Conservation (phyloP, 2,329 filamentous ascomycete genomes). For the Neurospora sp. region DNA sequence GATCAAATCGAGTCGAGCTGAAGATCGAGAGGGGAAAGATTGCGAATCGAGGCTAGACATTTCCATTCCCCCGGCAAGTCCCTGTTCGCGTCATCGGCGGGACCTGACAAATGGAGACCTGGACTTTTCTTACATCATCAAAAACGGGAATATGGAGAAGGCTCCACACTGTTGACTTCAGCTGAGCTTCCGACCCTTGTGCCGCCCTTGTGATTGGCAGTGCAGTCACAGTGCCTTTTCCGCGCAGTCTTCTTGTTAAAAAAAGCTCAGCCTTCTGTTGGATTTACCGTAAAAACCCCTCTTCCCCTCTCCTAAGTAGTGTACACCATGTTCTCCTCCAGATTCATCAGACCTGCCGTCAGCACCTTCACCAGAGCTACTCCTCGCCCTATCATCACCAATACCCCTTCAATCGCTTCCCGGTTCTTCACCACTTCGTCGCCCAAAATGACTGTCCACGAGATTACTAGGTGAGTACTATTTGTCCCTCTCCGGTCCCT, state of each 20-base stretch:
- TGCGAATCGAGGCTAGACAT: not conserved
- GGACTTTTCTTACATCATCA: constrained; percentile 11
- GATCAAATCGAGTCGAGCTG: not conserved
- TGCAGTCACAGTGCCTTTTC: not conserved
- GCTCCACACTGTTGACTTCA: constrained; percentile 3
- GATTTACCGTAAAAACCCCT: not conserved
- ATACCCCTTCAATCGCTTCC: constrained; percentile 3
- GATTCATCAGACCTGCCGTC: constrained; percentile 4
- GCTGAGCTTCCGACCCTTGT: not conserved
- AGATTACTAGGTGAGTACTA: constrained; percentile 26
- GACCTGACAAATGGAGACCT: constrained; percentile 8
- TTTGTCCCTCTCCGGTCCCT: not conserved
- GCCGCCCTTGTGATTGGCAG: not conserved
- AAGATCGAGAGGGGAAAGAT: not conserved
- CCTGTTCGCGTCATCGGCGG: constrained; percentile 3
- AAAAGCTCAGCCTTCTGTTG: not conserved
- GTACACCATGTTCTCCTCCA: constrained; percentile 3
- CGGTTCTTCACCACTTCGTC: constrained; percentile 26
- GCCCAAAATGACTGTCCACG: constrained; percentile 35
- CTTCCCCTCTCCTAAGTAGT: not conserved
- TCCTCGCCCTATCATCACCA: constrained; percentile 11
- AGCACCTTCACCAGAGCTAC: not conserved
- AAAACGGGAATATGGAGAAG: not conserved
- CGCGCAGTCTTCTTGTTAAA: not conserved
- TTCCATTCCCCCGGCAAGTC: not conserved